Evolutionary conservation across 148 eudicot species (phyloP).

Genomic region (Heliamphora exappendiculata): DNA sequence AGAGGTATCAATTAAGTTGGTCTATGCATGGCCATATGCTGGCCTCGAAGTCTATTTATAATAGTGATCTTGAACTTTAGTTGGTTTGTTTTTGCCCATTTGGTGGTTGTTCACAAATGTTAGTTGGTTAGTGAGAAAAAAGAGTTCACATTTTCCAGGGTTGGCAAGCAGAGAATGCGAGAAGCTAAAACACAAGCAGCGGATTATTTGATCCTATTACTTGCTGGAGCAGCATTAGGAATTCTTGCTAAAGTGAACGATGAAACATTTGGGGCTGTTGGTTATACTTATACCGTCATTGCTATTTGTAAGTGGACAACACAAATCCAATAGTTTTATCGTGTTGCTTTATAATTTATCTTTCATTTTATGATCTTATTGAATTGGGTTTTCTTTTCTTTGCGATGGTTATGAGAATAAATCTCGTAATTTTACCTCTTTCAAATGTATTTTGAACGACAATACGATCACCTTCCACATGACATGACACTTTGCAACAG

Average conservation of each 20-base stretch:
- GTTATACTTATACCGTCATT: constrained; percentile 82
- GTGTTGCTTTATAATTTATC: not conserved
- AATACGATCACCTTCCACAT: not conserved
- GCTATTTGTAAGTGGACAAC: constrained; percentile 72
- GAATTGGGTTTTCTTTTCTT: not conserved
- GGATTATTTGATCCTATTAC: constrained; percentile 77
- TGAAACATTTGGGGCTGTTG: constrained; percentile 75
- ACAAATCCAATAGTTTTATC: not conserved
- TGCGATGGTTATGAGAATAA: not conserved
- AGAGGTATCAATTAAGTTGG: not conserved
- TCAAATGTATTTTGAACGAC: not conserved
- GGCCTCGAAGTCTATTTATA: not conserved
- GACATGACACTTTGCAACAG: not conserved
- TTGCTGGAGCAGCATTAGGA: constrained; percentile 93
- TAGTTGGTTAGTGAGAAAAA: not conserved
- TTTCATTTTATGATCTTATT: not conserved
- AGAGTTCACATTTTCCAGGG: constrained; percentile 33
- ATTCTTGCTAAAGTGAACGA: constrained; percentile 72
- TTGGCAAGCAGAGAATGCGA: constrained; percentile 77
- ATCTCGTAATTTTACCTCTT: not conserved
- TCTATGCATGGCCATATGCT: not conserved
- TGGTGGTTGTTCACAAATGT: no score
- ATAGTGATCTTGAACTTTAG: not conserved
- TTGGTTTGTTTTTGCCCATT: no score
- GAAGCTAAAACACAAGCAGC: constrained; percentile 82